Evolutionary conservation across 2,329 filamentous ascomycete genomes (phyloP).

Genomic region (Calonectria crousiana): DNA sequence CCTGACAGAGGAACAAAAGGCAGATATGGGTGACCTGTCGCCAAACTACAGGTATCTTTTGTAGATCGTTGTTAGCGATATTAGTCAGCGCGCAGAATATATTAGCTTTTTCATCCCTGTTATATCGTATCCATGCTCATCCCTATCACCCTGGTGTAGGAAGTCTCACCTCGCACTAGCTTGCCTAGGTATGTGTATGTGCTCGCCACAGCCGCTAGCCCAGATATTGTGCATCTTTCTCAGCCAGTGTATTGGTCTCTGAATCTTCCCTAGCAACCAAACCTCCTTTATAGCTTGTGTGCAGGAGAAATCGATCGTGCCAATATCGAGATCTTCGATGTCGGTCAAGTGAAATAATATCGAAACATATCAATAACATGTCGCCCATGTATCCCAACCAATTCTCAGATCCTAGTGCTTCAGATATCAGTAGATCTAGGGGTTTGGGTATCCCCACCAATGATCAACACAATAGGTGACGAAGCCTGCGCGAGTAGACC

Average conservation of each 20-base stretch:
- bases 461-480: background rate
- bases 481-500: background rate
- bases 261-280: background rate
- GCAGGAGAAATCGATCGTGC: background rate
- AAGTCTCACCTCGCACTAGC: background rate
- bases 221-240: background rate
- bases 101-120: background rate
- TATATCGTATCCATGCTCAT: background rate
- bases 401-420: background rate
- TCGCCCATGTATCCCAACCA: background rate
- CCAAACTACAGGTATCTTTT: conserved; percentile 71
- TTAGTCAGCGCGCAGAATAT: background rate
- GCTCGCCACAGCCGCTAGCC: background rate
- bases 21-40: conserved; percentile 69
- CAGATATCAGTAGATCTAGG: background rate
- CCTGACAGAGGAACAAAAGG: conserved; percentile 74
- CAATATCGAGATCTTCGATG: background rate
- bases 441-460: background rate
- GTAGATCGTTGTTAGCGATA: conserved; percentile 45
- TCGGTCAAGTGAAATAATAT: background rate
- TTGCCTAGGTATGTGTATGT: background rate
- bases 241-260: background rate
- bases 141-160: no score
- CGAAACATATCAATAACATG: background rate
- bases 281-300: background rate